Evolutionary conservation across 179 eudicot genomes (phyloP), one percentile per base, ranked within the genome.

Genomic region (Pouteria campechiana): DNA sequence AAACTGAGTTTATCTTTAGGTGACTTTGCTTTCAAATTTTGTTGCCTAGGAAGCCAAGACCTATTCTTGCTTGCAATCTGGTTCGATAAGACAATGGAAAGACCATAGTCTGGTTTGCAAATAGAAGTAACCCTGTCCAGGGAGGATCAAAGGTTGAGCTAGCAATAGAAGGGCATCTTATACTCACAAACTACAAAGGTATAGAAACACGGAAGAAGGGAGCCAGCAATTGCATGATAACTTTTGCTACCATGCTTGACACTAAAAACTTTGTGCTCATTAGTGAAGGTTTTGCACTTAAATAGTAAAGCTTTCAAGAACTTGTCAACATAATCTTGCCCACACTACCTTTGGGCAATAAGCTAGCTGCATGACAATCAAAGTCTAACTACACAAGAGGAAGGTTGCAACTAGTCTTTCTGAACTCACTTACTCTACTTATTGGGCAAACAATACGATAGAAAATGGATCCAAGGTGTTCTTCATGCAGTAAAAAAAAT

Each of bases 101-200:
- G 25, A 75, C 78, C 24, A 54, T 75, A 5, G 67, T 62, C 2
- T 76, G 83, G 79, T 54, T 65, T 24, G 78, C 73, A 8, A 49
- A 61, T 37, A 57, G 40, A 2, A 63, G 72, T 4, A 35, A 35
- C 6, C 60, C 55, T 16, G 73, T 57, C 11, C 47, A 34, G 5
- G 22, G 29, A 41, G 68, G 72, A 25, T 73, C 79, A 22, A 48
- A 34, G 15, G 24, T 74, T 7, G 58, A 27, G n/a, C 7, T 67
- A 32, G 50, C 64, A 10, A 44, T 59, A 13, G 49, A 32, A 5
- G 41, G 51, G 0, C 74, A 77, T 12, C 47, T 75, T 0, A 54
- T 72, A 16, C 70, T 74, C n/a, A 63, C n/a, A 22, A 74, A 67
- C 25, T 70, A 69, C 15, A 32, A 37, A 14, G 77, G 80, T n/a